A percentile compares a stretch with the other conserved stretches of the same genome.
Evolutionary conservation across 495 filamentous ascomycete species (phyloP).

Genomic region (Aspergillus cavernicola): DNA sequence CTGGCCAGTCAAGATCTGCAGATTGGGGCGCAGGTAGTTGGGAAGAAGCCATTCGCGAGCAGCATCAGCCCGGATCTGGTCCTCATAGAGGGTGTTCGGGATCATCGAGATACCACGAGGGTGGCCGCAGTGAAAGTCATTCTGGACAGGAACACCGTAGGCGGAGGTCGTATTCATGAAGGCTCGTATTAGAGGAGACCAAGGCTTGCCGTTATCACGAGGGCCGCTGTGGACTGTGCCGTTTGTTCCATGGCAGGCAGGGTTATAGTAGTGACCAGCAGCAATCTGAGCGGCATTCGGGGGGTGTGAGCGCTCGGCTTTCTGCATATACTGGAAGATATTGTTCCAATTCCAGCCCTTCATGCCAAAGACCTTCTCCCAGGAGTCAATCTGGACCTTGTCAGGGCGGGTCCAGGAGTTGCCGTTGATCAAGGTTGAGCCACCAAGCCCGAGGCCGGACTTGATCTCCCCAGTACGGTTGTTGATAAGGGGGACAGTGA

Average conservation of each 20-base stretch:
- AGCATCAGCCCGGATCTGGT: conserved; percentile 33
- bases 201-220: conserved; percentile 19
- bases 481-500: conserved; percentile 18
- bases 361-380: conserved; percentile 46
- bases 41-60: conserved; percentile 49
- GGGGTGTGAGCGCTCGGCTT: conserved; percentile 17
- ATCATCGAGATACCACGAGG: conserved; percentile 31
- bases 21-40: conserved; percentile 37
- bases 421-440: conserved; percentile 55
- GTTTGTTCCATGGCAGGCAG: conserved; percentile 22
- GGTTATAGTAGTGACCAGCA: conserved; percentile 21
- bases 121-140: conserved; percentile 24
- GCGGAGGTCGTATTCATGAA: conserved; percentile 19
- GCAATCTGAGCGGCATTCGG: conserved; percentile 16
- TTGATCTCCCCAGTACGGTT: conserved; percentile 15
- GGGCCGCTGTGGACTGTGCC: conserved; percentile 23
- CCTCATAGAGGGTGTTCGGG: conserved; percentile 18
- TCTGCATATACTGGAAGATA: conserved; percentile 39
- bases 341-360: conserved; percentile 50
- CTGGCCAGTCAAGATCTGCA: conserved; percentile 44
- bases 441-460: conserved; percentile 41
- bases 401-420: conserved; percentile 44
- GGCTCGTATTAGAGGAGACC: conserved; percentile 19
- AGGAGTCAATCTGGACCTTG: conserved; percentile 46
- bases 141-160: conserved; percentile 15